Evolutionary conservation across 2,329 filamentous ascomycete species (phyloP).

Genomic region (Fusarium protoensiforme): DNA sequence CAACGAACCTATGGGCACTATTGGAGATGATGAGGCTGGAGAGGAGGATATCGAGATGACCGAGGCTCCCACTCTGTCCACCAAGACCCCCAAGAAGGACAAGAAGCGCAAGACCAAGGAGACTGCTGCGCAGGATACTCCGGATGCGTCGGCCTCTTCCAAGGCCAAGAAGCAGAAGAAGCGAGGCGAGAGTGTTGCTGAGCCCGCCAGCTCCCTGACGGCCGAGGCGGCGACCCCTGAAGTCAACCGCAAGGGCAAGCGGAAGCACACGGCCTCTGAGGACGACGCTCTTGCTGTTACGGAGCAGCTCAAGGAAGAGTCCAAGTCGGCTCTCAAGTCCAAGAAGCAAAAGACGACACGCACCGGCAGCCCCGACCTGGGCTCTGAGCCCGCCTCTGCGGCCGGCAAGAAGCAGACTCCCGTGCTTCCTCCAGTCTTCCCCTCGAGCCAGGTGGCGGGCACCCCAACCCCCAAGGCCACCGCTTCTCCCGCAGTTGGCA

Average conservation of each 20-base stretch:
- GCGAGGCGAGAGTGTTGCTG: conserved; percentile 18
- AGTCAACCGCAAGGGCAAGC: conserved; percentile 49
- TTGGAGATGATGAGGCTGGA: conserved; percentile 57
- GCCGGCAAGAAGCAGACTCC: conserved; percentile 48
- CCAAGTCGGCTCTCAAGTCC: conserved; percentile 50
- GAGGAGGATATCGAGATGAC: conserved; percentile 60
- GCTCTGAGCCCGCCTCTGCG: conserved; percentile 43
- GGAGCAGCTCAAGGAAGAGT: conserved; percentile 50
- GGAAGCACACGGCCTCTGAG: conserved; percentile 51
- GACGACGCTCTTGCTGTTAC: conserved; percentile 51
- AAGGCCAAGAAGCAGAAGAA: conserved; percentile 49
- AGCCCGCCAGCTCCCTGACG: conserved; percentile 26
- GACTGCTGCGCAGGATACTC: conserved; percentile 4
- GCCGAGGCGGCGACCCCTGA: conserved; percentile 32
- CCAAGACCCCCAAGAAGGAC: conserved; percentile 46
- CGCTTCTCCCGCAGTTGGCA: conserved; percentile 32
- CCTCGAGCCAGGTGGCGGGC: conserved; percentile 25
- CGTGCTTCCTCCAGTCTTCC: conserved; percentile 47
- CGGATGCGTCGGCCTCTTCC: conserved; percentile 27
- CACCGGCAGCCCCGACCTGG: conserved; percentile 48
- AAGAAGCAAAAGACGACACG: conserved; percentile 53
- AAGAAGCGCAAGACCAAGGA: conserved; percentile 48
- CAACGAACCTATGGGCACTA: conserved; percentile 47
- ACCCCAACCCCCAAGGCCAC: conserved; percentile 39
- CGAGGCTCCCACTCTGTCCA: conserved; percentile 47